Evolutionary conservation across 148 eudicot genomes (phyloP), one percentile per base, ranked within the genome.

Genomic region (Persicaria maculosa): DNA sequence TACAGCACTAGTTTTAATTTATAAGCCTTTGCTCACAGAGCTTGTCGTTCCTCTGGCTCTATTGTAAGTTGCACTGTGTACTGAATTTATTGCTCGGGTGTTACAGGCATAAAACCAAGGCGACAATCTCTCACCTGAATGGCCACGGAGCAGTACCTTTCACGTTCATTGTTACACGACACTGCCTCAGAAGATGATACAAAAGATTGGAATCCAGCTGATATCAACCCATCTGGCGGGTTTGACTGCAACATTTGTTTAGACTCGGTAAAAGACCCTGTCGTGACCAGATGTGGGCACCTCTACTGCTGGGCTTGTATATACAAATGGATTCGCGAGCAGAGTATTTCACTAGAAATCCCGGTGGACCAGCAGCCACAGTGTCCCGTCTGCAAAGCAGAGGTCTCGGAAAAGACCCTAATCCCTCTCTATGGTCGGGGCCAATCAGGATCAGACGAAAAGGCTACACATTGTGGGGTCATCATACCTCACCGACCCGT

Each of bases 231-330:
- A 11, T 79, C 87, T 0, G 79, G 78, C 59, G 91, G 88, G 19
- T 93, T 93, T 25, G 98, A 93, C 47, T 93, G 98, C 86, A 93
- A 91, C 76, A 93, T 93, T 0, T 93, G 98, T 81, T 78, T 89
- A 68, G 97, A 93, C 73, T 65, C 71, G 4, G 95, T 91, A 50
- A 88, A 85, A 50, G 93, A 93, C 20, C 98, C 98, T 0, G 97
- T 93, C 14, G 88, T 93, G 57, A 93, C 97, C 44, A 76, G 89
- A 1, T 91, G 98, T 47, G 98, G 98, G 45, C 98, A 93, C 75
- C 95, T 93, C 75, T 93, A 88, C 73, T 93, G 98, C 59, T 93
- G 98, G 98, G 97, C 95, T 43, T 93, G 98, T 78, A 93, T 93
- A 62, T 93, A 91, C 84, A 81, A 80, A 72, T 93, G 98, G 98